phyloP scores from a whole-genome alignment of 805 yeast genomes.

The Starmera pachycereana region DNA sequence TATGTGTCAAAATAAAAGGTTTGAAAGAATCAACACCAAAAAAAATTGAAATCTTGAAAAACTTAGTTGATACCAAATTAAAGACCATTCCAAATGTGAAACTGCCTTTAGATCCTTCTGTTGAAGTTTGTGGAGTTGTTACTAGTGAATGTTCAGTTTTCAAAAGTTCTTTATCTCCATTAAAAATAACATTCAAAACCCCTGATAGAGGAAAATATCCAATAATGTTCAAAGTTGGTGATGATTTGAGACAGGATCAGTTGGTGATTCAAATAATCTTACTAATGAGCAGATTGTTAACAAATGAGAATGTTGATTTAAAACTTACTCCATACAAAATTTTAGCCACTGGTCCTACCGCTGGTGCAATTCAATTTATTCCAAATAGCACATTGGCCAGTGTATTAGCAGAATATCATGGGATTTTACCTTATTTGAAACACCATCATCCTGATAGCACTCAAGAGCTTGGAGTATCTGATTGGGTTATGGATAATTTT shows the following conservation, averaged over 20 bases:
- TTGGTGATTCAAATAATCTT: conserved; percentile 88
- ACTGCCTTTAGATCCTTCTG: conserved; percentile 76
- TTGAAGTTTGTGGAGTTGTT: conserved; percentile 61
- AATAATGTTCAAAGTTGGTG: conserved; percentile 91
- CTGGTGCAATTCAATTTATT: conserved; percentile 91
- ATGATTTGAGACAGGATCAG: conserved; percentile 91
- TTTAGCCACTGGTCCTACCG: conserved; percentile 81
- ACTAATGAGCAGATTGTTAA: conserved; percentile 79
- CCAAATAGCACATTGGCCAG: conserved; percentile 84
- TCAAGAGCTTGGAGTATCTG: conserved; percentile 24
- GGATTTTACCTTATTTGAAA: conserved; percentile 62
- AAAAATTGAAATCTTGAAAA: conserved; percentile 60
- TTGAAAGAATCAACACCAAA: conserved; percentile 69
- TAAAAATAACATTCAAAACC: conserved; percentile 71
- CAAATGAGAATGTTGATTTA: conserved; percentile 84
- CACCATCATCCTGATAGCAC: conserved; percentile 48
- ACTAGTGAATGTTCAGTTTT: conserved; percentile 80
- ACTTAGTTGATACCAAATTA: conserved; percentile 25
- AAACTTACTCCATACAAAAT: conserved; percentile 83
- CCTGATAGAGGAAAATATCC: conserved; percentile 45
- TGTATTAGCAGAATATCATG: conserved; percentile 63
- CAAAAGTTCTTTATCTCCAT: conserved; percentile 83
- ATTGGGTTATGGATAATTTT: conserved; percentile 80
- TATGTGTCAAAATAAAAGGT: conserved; percentile 54
- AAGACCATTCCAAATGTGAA: conserved; percentile 46